phyloP scores from a whole-genome alignment of 129 eudicot species.

The Helianthus annuus region HanXRQr2.0-SUNRISE NC_035442.2:143859965-143860464 shows the following conservation, averaged over 20 bases:
- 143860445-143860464: constrained; percentile 55
- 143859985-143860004: too few species aligned
- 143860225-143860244: constrained; percentile 13
- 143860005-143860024: too few species aligned
- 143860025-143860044: too few species aligned
- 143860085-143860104: too few species aligned
- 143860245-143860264: not conserved
- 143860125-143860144: too few species aligned
- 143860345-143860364: constrained; percentile 30
- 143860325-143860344: constrained; percentile 38
- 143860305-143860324: constrained; percentile 20
- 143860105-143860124: too few species aligned
- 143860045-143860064: too few species aligned
- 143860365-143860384: constrained; percentile 46
- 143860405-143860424: constrained; percentile 56
- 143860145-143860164: constrained; percentile 15
- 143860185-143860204: constrained; percentile 36
- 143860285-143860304: constrained; percentile 26
- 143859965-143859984: too few species aligned
- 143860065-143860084: too few species aligned
- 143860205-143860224: not conserved
- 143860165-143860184: not conserved
- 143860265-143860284: constrained; percentile 20
- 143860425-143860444: constrained; percentile 80
- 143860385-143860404: constrained; percentile 20